Percentiles rank a stretch among this genome's conserved stretches.
Evolutionary conservation across 1,139 yeast species (phyloP).

Genomic region (Arxiozyma slooffiae): DNA sequence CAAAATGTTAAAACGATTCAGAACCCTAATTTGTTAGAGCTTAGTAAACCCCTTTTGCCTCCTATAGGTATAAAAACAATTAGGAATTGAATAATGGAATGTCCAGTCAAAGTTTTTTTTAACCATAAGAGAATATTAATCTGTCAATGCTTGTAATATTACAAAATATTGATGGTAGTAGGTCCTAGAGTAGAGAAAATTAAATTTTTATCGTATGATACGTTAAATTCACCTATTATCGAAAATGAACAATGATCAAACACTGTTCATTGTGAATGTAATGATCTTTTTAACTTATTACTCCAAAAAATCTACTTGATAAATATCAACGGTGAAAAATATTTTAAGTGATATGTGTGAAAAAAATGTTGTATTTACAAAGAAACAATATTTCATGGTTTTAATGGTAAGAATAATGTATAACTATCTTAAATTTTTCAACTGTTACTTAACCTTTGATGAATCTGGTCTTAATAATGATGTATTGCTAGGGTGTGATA

Average conservation of each 20-base stretch:
- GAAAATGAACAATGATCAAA: background rate
- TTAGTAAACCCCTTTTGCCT: constrained; percentile 15
- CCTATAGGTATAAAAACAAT: constrained; percentile 13
- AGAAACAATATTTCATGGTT: constrained; percentile 27
- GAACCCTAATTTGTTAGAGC: constrained; percentile 19
- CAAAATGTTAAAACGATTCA: constrained; percentile 8
- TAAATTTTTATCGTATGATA: constrained; percentile 1
- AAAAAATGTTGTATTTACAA: constrained; percentile 32
- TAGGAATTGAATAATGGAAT: background rate
- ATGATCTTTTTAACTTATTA: constrained; percentile 19
- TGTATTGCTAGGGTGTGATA: constrained; percentile 21
- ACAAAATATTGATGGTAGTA: background rate
- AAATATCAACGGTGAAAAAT: constrained; percentile 5
- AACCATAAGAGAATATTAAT: background rate
- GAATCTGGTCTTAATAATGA: constrained; percentile 10
- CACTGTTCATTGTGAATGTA: background rate
- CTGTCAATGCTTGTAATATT: constrained; percentile 9
- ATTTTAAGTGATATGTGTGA: constrained; percentile 21
- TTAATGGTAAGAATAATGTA: constrained; percentile 30
- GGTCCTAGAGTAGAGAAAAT: constrained; percentile 2
- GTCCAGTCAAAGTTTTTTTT: background rate
- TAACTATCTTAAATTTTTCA: constrained; percentile 26
- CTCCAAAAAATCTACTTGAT: constrained; percentile 4
- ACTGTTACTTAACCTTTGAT: constrained; percentile 20
- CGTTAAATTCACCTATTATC: constrained; percentile 2